Percentiles rank a stretch among this genome's conserved stretches.
phyloP scores from a whole-genome alignment of 1,284 basidiomycete species.

The Naganishia sp. region DNA sequence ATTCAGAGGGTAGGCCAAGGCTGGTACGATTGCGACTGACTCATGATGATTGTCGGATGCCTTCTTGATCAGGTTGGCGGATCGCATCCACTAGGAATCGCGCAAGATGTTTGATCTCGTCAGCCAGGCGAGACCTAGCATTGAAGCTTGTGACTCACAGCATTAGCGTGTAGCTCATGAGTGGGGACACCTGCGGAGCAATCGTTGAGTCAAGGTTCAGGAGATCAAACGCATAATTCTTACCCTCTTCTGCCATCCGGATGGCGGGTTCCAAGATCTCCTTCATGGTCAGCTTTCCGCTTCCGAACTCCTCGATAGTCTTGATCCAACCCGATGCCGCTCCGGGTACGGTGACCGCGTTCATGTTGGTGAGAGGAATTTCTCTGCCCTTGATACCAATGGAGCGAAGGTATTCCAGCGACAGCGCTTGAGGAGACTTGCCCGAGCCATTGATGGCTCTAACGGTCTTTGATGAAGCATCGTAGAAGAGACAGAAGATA shows the following conservation, averaged over 20 bases:
- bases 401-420: slow-evolving; percentile 69
- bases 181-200: not conserved
- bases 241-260: slow-evolving; percentile 77
- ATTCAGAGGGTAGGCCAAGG: not conserved
- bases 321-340: slow-evolving; percentile 92
- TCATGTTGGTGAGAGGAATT: slow-evolving; percentile 74
- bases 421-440: slow-evolving; percentile 74
- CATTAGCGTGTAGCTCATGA: slow-evolving; percentile 60
- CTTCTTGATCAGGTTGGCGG: slow-evolving; percentile 72
- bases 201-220: not conserved
- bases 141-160: slow-evolving; percentile 54
- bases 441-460: slow-evolving; percentile 64
- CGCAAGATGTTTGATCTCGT: not conserved
- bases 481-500: slow-evolving; percentile 88
- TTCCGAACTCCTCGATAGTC: slow-evolving; percentile 78
- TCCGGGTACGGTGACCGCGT: slow-evolving; percentile 90
- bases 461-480: slow-evolving; percentile 75
- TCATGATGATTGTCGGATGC: slow-evolving; percentile 76
- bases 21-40: slow-evolving; percentile 37
- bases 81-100: slow-evolving; percentile 65
- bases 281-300: slow-evolving; percentile 71
- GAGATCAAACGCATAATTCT: slow-evolving; percentile 6
- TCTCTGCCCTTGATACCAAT: slow-evolving; percentile 67
- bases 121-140: too few relatives aligned
- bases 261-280: slow-evolving; percentile 90